phyloP scores from a whole-genome alignment of 1,139 yeast genomes.

The Zygosaccharomyces sapae region DNA sequence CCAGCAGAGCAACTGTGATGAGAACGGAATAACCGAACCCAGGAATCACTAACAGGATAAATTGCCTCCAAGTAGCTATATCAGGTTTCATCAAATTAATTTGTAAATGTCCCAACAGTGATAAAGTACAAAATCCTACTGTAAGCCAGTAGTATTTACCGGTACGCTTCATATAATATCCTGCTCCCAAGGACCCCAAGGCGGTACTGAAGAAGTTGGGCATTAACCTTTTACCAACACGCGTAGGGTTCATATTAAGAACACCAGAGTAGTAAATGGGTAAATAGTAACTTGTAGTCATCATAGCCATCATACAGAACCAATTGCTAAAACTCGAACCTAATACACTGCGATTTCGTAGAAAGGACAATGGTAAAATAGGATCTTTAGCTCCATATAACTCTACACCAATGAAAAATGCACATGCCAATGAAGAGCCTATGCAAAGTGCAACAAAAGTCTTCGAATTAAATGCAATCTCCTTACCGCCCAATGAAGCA shows the following conservation, averaged over 20 bases:
- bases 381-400: constrained; percentile 57
- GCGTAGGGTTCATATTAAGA: constrained; percentile 51
- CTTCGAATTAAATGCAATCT: constrained; percentile 38
- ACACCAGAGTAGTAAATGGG: constrained; percentile 65
- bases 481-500: constrained; percentile 64
- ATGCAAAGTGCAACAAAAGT: constrained; percentile 37
- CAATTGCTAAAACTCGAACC: constrained; percentile 66
- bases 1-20: constrained; percentile 61
- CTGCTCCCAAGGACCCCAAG: constrained; percentile 64
- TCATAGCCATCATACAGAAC: constrained; percentile 45
- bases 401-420: constrained; percentile 50
- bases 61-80: constrained; percentile 38
- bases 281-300: constrained; percentile 53
- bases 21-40: constrained; percentile 60
- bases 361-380: constrained; percentile 55
- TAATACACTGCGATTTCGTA: constrained; percentile 54
- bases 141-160: constrained; percentile 60
- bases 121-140: constrained; percentile 43
- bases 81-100: constrained; percentile 33
- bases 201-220: constrained; percentile 71
- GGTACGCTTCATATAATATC: constrained; percentile 62
- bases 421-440: constrained; percentile 31
- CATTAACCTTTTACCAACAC: constrained; percentile 57
- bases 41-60: constrained; percentile 39
- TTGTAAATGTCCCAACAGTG: constrained; percentile 46